Base-by-base conservation (phyloP, 345 rosid species). In the Rhizophora mangle region DNA sequence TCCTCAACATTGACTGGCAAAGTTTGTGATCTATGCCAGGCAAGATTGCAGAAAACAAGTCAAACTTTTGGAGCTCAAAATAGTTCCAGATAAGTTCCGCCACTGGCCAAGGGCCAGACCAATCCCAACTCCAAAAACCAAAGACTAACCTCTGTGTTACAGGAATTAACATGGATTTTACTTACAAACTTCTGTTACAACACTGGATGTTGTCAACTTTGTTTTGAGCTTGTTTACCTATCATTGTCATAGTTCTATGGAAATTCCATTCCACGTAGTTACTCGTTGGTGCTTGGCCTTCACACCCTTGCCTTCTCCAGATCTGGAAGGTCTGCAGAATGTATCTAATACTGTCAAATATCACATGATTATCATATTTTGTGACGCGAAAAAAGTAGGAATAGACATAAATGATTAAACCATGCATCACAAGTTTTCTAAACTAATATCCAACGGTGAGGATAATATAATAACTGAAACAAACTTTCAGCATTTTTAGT, bases 281-380 rank as follows among this genome's bases (percentile, higher is more conserved):
- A n/a, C 63, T 29, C 32, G 46, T 18, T 30, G 5, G 55, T 53
- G 26, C 55, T n/a, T n/a, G 20, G 29, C 47, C 67, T 20, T 72
- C 53, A 53, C 49, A 54, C 86, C 84, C 95, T 84, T 46, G 89
- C 96, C 89, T 90, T 95, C 74, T 92, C 99, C 87, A 95, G 75
- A 80, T 95, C 99, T 22, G 97, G 99, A 74, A 95, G 93, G 83
- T 95, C 99, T 92, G 89, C 76, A 79, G 39, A 29, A n/a, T 24
- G 75, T 2, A 61, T 4, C 36, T 7, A 11, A 59, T 2, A 20
- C 32, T 47, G 49, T 72, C 49, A 72, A 72, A 51, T 51, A 55
- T 6, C 31, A n/a, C 21, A n/a, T 11, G 20, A 63, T n/a, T 8
- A 46, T 13, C 51, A 13, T 22, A 55, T 9, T 1, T 52, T 10